A percentile compares a stretch with the other conserved stretches of the same genome.
These are phyloP conservation scores for Xerocomus minutiporus DNA, from an alignment of 1,284 basidiomycete species.

Conservation along the genomic window DNA sequence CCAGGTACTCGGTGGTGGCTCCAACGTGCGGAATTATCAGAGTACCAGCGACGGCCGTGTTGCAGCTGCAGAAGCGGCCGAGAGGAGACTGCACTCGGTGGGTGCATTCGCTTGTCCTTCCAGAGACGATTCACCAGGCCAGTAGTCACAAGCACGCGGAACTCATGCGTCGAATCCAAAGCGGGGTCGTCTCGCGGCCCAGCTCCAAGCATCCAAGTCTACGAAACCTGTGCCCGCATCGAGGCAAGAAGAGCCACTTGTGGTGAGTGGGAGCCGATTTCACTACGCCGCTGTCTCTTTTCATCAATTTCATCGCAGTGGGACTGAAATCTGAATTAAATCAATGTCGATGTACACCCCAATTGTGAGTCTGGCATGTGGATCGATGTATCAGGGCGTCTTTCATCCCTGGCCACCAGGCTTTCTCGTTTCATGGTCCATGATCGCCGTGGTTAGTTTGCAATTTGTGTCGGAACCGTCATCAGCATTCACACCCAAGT, in stretches of 20 bases:
- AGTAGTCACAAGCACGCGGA: conserved; percentile 54
- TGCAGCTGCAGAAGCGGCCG: conserved; percentile 68
- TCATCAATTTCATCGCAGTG: conserved; percentile 31
- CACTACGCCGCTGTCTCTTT: conserved; percentile 16
- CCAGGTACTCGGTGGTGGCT: conserved; percentile 42
- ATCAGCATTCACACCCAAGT: conserved; percentile 18
- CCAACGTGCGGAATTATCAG: conserved; percentile 28
- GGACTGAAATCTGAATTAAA: conserved; percentile 26
- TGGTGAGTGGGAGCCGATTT: conserved; percentile 45
- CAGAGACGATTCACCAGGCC: conserved; percentile 18
- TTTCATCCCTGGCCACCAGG: conserved; percentile 28
- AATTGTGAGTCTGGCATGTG: conserved; percentile 23
- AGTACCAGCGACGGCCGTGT: conserved; percentile 44
- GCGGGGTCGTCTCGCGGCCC: conserved; percentile 55
- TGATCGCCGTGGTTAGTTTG: conserved; percentile 31
- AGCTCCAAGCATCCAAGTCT: conserved; percentile 49
- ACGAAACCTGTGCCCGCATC: conserved; percentile 45
- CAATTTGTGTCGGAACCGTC: conserved; percentile 34
- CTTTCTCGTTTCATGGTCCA: conserved; percentile 32
- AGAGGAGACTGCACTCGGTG: conserved; percentile 59
- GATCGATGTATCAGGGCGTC: conserved; percentile 14
- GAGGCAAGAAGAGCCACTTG: conserved; percentile 53
- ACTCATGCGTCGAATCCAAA: conserved; percentile 60
- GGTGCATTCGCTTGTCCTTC: conserved; percentile 28
- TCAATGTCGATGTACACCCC: conserved; percentile 21